A percentile compares a stretch with the other conserved stretches of the same genome.
Conservation (phyloP, 768 basidiomycete species). For the Boletus huronensis region DNA sequence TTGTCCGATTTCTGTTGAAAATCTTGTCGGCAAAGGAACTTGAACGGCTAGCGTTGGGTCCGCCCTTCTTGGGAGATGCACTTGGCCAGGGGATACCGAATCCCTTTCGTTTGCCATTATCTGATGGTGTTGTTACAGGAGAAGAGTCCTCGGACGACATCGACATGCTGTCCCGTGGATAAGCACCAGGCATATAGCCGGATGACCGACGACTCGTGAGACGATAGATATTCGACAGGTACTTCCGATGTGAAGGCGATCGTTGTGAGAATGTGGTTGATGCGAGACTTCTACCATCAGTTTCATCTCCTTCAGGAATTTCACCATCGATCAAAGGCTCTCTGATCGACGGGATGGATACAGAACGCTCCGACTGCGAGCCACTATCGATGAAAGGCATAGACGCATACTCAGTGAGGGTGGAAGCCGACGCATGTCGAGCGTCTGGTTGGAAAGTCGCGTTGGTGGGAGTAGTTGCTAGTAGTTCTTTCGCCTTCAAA, state of each 20-base stretch:
- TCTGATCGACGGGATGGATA: conserved; percentile 30
- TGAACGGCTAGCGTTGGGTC: conserved; percentile 41
- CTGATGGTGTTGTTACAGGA: conserved; percentile 56
- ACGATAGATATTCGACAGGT: conserved; percentile 49
- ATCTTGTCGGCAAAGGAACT: conserved; percentile 61
- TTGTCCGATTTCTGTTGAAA: conserved; percentile 52
- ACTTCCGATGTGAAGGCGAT: conserved; percentile 42
- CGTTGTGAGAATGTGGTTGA: conserved; percentile 48
- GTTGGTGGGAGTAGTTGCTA: conserved; percentile 24
- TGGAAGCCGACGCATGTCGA: conserved; percentile 20
- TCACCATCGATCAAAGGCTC: conserved; percentile 25
- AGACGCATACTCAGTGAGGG: conserved; percentile 18
- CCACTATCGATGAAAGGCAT: conserved; percentile 19
- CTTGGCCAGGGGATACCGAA: conserved; percentile 46
- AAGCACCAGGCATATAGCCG: conserved; percentile 38
- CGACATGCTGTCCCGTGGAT: conserved; percentile 58
- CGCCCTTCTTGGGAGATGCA: conserved; percentile 50
- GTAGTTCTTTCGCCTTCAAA: conserved; percentile 6
- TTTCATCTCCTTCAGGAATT: conserved; percentile 26
- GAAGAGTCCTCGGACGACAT: conserved; percentile 69
- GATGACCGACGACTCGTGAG: conserved; percentile 40
- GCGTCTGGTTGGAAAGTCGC: conserved; percentile 23
- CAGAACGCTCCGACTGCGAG: conserved; percentile 24
- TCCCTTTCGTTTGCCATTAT: conserved; percentile 35
- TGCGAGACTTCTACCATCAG: conserved; percentile 30